Evolutionary conservation across 305 asterid species (phyloP).

Genomic region (Fraxinus platypoda): DNA sequence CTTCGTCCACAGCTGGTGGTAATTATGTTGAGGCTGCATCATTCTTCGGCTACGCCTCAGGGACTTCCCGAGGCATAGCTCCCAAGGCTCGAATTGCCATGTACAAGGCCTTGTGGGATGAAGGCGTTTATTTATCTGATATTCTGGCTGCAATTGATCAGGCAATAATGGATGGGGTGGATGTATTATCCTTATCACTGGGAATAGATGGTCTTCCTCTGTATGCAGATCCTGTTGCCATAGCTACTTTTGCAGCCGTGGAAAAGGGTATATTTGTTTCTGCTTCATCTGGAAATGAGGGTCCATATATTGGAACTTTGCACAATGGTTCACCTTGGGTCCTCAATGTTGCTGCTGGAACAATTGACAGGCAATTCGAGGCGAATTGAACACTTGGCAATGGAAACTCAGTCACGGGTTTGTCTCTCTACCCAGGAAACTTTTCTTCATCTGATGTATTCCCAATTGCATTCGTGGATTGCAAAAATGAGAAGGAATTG

Average conservation of each 20-base stretch:
- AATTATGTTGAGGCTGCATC: slow-evolving; percentile 44
- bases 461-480: slow-evolving; percentile 30
- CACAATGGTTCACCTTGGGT: slow-evolving; percentile 75
- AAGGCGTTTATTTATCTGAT: slow-evolving; percentile 54
- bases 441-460: slow-evolving; percentile 20
- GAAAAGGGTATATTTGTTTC: slow-evolving; percentile 65
- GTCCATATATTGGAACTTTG: slow-evolving; percentile 37
- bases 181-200: slow-evolving; percentile 60
- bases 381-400: slow-evolving; percentile 39
- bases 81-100: slow-evolving; percentile 66
- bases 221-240: slow-evolving; percentile 46
- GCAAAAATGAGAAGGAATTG: slow-evolving; percentile 31
- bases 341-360: slow-evolving; percentile 64
- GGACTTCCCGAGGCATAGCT: slow-evolving; percentile 65
- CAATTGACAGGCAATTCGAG: slow-evolving; percentile 47
- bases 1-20: slow-evolving; percentile 75
- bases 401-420: slow-evolving; percentile 33
- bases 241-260: slow-evolving; percentile 58
- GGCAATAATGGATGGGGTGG: slow-evolving; percentile 74
- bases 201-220: slow-evolving; percentile 39
- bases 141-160: slow-evolving; percentile 74
- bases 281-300: slow-evolving; percentile 60
- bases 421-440: slow-evolving; percentile 46
- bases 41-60: slow-evolving; percentile 66
- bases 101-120: slow-evolving; percentile 76